phyloP scores from a whole-genome alignment of 768 basidiomycete genomes.

The Termitomyces sp. region DNA sequence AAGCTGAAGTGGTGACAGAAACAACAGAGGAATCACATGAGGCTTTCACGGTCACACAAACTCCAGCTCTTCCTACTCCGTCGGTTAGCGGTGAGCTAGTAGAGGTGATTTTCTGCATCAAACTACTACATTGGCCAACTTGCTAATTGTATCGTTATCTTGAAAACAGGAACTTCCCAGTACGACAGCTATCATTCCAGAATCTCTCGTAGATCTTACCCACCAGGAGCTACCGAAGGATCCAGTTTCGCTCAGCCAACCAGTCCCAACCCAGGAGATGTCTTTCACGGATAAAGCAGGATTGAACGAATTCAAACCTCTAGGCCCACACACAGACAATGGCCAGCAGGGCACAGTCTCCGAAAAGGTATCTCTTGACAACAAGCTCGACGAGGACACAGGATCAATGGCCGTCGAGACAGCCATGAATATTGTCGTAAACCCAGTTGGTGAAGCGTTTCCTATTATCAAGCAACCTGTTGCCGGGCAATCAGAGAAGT shows the following conservation, averaged over 20 bases:
- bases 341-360: neutral
- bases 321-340: neutral
- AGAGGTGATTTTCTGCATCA: neutral
- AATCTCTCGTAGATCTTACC: neutral
- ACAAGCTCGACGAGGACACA: neutral
- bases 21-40: neutral
- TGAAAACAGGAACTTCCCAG: neutral
- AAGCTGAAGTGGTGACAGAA: neutral
- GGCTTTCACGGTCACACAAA: neutral
- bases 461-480: conserved; percentile 7
- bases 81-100: neutral
- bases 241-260: conserved; percentile 17
- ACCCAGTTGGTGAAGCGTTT: conserved; percentile 9
- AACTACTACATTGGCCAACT: neutral
- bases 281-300: conserved; percentile 7
- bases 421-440: neutral
- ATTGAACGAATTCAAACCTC: conserved; percentile 13
- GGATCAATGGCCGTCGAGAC: neutral
- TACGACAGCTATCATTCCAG: neutral
- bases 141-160: neutral
- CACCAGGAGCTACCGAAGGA: conserved; percentile 8
- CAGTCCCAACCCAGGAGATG: conserved; percentile 13
- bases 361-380: neutral
- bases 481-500: conserved; percentile 5
- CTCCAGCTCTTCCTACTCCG: neutral